phyloP scores from a whole-genome alignment of 371 early-diverging fungal species.

The Parasitella parasitica region DNA sequence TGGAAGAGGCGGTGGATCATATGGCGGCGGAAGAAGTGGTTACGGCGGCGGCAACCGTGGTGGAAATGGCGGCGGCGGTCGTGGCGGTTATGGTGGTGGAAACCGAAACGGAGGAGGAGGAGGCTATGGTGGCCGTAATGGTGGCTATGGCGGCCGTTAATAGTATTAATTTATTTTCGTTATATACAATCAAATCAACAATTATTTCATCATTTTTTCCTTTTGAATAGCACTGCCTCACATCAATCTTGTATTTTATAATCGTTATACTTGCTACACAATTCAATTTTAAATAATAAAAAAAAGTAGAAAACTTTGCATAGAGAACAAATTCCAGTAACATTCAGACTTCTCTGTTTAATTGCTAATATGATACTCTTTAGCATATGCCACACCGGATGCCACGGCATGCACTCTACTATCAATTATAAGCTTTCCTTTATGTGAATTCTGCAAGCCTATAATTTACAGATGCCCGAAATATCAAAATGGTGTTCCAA shows the following conservation, averaged over 20 bases:
- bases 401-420: constrained; percentile 25
- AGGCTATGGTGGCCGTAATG: neutral
- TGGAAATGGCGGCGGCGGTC: constrained; percentile 15
- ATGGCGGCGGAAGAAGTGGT: constrained; percentile 20
- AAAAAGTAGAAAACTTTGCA: neutral
- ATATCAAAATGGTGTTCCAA: neutral
- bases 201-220: neutral
- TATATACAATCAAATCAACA: neutral
- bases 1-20: constrained; percentile 24
- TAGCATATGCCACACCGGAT: constrained; percentile 14
- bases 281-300: neutral
- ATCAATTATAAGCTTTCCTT: constrained; percentile 18
- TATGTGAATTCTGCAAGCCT: constrained; percentile 2
- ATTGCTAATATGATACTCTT: neutral
- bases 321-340: neutral
- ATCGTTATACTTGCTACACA: neutral
- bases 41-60: constrained; percentile 15
- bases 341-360: too few species aligned
- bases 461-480: neutral
- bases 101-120: neutral
- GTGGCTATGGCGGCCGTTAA: neutral
- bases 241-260: neutral
- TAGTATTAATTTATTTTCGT: neutral
- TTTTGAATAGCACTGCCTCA: neutral
- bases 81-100: constrained; percentile 5